Percentiles rank a stretch among this genome's conserved stretches.
phyloP scores from a whole-genome alignment of 1,139 yeast genomes.

The Saccharomyces hybrid region DNA sequence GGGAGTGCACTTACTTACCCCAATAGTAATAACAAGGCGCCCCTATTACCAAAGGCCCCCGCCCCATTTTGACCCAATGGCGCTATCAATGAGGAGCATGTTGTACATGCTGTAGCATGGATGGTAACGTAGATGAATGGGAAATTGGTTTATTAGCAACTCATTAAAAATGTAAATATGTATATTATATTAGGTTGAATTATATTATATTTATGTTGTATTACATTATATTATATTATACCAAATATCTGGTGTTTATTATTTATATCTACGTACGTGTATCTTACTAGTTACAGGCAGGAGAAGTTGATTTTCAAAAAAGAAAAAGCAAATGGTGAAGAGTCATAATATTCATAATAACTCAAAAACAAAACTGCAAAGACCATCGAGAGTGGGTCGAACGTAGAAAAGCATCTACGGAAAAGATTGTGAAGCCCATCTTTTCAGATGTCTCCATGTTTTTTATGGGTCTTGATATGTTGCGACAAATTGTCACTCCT shows the following conservation, averaged over 20 bases:
- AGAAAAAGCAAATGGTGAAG: neutral
- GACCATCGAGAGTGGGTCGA: neutral
- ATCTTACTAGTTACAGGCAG: neutral
- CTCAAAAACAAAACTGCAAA: neutral
- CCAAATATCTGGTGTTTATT: neutral
- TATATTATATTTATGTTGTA: neutral
- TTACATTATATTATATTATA: neutral
- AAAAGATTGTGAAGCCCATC: neutral
- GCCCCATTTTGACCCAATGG: neutral
- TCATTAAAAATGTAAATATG: neutral
- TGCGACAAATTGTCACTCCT: constrained; percentile 67
- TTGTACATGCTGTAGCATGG: neutral
- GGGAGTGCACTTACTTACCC: neutral
- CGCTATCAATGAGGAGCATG: neutral
- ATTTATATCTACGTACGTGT: neutral
- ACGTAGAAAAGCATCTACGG: neutral
- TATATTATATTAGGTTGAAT: neutral
- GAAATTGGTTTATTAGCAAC: neutral
- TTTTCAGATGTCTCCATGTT: constrained; percentile 25
- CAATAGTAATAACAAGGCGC: neutral
- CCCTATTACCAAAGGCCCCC: neutral
- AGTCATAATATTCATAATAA: neutral
- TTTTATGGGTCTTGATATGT: constrained; percentile 62
- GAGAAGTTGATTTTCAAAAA: neutral
- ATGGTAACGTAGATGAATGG: no score